Evolutionary conservation across 1,284 basidiomycete genomes (phyloP), one percentile per base, ranked within the genome.

Genomic region (Thecaphora frezii): DNA sequence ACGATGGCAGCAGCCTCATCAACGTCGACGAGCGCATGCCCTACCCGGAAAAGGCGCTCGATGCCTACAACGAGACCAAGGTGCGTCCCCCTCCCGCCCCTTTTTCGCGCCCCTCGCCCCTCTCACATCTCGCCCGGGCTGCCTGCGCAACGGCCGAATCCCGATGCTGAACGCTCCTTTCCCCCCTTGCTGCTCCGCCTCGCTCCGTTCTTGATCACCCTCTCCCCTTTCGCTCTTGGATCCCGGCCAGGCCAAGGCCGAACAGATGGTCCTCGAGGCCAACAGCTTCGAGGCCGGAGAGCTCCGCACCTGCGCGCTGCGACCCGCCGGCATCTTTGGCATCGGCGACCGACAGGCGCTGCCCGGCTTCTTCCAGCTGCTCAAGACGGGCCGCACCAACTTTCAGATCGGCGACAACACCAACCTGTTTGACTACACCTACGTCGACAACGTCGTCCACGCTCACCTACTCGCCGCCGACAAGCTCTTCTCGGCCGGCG

Each of bases 61-160:
- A 97, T 79, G 88, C 89, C 0, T 99, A 99, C 81, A 97, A 93
- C 78, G 89, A 91, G 67, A 93, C 92, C n/a, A 99, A 99, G 81
- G 78, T 78, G 40, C 36, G 58, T 21, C 3, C 33, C 33, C n/a
- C n/a, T n/a, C n/a, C n/a, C n/a, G n/a, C n/a, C n/a, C n/a, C n/a
- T n/a, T n/a, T n/a, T n/a, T n/a, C n/a, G n/a, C n/a, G n/a, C n/a
- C n/a, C n/a, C n/a, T n/a, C n/a, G n/a, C n/a, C n/a, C n/a, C n/a
- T n/a, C n/a, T n/a, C n/a, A n/a, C n/a, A n/a, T n/a, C n/a, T n/a
- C n/a, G n/a, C n/a, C n/a, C n/a, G n/a, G n/a, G n/a, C n/a, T n/a
- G n/a, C n/a, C n/a, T n/a, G n/a, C n/a, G n/a, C n/a, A n/a, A n/a
- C n/a, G n/a, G n/a, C n/a, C n/a, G n/a, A n/a, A n/a, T n/a, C n/a